Evolutionary conservation across 2,329 filamentous ascomycete species (phyloP).

Genomic region (Scedosporium boydii): DNA sequence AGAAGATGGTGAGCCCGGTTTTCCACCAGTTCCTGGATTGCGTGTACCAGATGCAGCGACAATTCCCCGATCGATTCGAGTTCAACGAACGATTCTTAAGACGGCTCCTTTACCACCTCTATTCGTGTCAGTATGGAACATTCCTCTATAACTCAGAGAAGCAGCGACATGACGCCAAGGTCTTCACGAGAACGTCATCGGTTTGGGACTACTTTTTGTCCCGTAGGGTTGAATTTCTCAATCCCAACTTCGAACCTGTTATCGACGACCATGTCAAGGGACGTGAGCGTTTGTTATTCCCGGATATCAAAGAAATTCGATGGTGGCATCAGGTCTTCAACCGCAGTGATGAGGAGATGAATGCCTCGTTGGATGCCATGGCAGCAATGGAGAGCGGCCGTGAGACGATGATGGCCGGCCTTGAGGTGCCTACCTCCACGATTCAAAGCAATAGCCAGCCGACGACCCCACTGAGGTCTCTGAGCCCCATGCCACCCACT

Average conservation of each 20-base stretch:
- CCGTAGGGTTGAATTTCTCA: constrained; percentile 70
- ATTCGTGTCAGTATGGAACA: constrained; percentile 93
- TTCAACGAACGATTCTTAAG: constrained; percentile 92
- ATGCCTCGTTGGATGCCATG: constrained; percentile 51
- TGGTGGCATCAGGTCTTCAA: constrained; percentile 94
- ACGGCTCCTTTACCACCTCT: constrained; percentile 82
- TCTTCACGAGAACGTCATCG: constrained; percentile 65
- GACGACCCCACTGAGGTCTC: constrained; percentile 13
- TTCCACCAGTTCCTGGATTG: constrained; percentile 98
- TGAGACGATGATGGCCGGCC: constrained; percentile 24
- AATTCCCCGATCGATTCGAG: constrained; percentile 83
- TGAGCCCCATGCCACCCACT: constrained; percentile 28
- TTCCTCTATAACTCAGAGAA: constrained; percentile 95
- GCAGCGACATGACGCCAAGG: constrained; percentile 62
- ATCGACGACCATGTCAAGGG: constrained; percentile 73
- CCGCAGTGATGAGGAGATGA: constrained; percentile 87
- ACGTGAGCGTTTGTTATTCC: constrained; percentile 76
- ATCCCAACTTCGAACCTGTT: constrained; percentile 64
- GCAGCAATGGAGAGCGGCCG: constrained; percentile 34
- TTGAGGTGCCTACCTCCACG: constrained; percentile 19
- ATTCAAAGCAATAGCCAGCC: constrained; percentile 16
- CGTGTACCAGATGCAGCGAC: constrained; percentile 79
- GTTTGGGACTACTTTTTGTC: constrained; percentile 96
- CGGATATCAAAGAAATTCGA: constrained; percentile 63
- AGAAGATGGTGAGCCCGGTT: constrained; percentile 89